These are phyloP conservation scores for Cyberlindnera subsufficiens DNA, from an alignment of 805 yeast species.

Conservation along the genomic window DNA sequence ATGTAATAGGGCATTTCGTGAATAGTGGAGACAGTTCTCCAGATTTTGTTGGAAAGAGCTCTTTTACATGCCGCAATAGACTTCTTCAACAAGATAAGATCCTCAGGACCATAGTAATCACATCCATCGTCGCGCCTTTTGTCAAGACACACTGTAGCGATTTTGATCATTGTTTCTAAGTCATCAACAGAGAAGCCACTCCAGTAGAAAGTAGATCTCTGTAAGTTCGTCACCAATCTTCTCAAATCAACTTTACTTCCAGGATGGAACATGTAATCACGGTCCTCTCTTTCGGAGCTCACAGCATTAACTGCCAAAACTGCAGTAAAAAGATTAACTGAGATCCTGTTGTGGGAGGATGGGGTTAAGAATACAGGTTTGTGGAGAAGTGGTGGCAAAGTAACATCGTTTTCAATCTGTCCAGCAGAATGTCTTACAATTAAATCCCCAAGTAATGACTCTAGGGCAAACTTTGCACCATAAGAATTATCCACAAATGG, in stretches of 20 bases:
- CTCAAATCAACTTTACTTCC: constrained; percentile 47
- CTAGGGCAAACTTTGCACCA: constrained; percentile 37
- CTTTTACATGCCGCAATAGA: constrained; percentile 40
- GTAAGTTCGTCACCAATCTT: constrained; percentile 53
- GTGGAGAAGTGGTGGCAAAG: constrained; percentile 54
- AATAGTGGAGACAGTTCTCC: constrained; percentile 51
- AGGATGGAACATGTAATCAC: constrained; percentile 68
- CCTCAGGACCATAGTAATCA: constrained; percentile 30
- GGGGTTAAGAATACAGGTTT: constrained; percentile 55
- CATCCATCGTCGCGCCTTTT: constrained; percentile 26
- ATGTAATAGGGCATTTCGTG: constrained; percentile 66
- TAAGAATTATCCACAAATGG: constrained; percentile 38
- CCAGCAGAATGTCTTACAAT: constrained; percentile 51
- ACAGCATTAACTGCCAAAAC: constrained; percentile 70
- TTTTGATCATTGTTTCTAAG: constrained; percentile 43
- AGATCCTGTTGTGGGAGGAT: constrained; percentile 52
- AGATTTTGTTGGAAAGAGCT: constrained; percentile 46
- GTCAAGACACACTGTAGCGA: constrained; percentile 41
- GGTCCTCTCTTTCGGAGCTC: constrained; percentile 60
- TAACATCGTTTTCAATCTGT: constrained; percentile 50
- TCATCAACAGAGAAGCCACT: constrained; percentile 62
- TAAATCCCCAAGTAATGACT: constrained; percentile 37
- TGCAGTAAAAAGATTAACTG: constrained; percentile 59
- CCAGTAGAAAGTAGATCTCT: constrained; percentile 69
- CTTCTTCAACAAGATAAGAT: constrained; percentile 34